Evolutionary conservation across 2,329 filamentous ascomycete genomes (phyloP).

Genomic region (Claviceps arundinis): DNA sequence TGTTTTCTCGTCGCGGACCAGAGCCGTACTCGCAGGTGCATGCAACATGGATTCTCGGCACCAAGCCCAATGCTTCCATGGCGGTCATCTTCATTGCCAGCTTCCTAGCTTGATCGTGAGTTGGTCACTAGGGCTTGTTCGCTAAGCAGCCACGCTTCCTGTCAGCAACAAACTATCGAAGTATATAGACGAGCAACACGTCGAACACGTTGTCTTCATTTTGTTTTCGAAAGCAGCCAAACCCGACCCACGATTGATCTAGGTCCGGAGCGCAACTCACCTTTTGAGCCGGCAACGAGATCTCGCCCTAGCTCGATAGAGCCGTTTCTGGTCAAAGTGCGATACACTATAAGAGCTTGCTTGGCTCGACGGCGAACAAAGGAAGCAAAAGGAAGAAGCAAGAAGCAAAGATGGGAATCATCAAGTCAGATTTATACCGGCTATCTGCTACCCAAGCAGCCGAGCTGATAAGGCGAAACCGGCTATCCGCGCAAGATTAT

Average conservation of each 20-base stretch:
- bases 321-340: not conserved
- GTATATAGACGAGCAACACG: not conserved
- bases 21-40: not conserved
- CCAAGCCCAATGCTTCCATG: not conserved
- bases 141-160: not conserved
- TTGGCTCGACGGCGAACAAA: not conserved
- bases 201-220: not conserved
- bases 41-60: not conserved
- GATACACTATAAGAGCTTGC: not conserved
- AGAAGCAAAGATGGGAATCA: not conserved
- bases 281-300: not conserved
- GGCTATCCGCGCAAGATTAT: slow-evolving; percentile 35
- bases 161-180: not conserved
- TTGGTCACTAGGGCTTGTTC: not conserved
- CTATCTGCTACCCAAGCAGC: slow-evolving; percentile 5
- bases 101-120: not conserved
- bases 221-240: not conserved
- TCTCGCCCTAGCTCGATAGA: not conserved
- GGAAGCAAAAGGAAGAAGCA: not conserved
- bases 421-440: slow-evolving; percentile 1
- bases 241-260: not conserved
- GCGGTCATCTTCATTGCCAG: not conserved
- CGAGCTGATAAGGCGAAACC: slow-evolving; percentile 5
- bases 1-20: not conserved
- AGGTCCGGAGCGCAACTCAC: no score